phyloP scores from a whole-genome alignment of 768 basidiomycete genomes.

The Suillus americanus region DNA sequence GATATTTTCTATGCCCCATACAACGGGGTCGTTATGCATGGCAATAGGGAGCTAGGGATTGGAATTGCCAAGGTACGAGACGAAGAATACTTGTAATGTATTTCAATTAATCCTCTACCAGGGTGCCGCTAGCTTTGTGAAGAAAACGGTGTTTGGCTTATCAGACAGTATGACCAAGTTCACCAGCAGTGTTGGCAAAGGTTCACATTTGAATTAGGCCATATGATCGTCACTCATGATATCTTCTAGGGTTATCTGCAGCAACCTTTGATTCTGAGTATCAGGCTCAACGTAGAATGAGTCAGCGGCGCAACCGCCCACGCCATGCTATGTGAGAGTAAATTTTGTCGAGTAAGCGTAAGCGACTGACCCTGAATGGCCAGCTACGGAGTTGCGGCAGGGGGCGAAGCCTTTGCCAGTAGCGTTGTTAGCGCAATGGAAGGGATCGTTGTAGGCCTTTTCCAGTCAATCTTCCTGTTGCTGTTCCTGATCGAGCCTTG shows the following conservation, averaged over 20 bases:
- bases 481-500: constrained; percentile 9
- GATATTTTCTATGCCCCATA: constrained; percentile 99
- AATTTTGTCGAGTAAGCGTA: neutral
- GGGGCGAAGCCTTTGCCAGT: constrained; percentile 90
- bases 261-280: constrained; percentile 97
- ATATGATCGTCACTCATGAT: neutral
- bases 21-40: constrained; percentile 94
- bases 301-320: constrained; percentile 89
- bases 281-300: constrained; percentile 85
- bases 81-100: neutral
- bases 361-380: neutral
- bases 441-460: constrained; percentile 75
- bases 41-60: constrained; percentile 90
- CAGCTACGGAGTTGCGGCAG: constrained; percentile 94
- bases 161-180: constrained; percentile 98
- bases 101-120: constrained; percentile 33
- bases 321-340: constrained; percentile 84
- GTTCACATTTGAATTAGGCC: constrained; percentile 33
- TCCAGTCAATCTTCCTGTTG: neutral
- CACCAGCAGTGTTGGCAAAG: constrained; percentile 96
- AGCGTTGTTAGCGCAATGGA: constrained; percentile 96
- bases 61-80: constrained; percentile 83
- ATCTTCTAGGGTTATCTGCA: constrained; percentile 76
- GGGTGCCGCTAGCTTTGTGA: constrained; percentile 97
- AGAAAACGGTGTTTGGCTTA: constrained; percentile 97